These are phyloP conservation scores for Panaeolus cyanescens DNA, from an alignment of 768 basidiomycete genomes.

Conservation along the genomic window DNA sequence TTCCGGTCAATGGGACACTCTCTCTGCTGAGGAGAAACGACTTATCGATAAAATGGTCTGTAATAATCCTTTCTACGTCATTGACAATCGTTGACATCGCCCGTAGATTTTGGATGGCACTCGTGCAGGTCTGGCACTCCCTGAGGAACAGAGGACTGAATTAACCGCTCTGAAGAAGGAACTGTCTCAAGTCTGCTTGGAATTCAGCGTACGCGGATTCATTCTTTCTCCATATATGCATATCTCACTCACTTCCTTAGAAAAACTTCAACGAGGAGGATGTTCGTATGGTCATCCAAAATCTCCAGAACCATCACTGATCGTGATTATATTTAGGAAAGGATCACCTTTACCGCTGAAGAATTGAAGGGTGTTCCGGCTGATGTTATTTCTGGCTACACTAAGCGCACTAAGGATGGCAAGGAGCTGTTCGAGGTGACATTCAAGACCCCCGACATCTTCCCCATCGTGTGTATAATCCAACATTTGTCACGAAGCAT, in stretches of 20 bases:
- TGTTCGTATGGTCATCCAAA: conserved; percentile 33
- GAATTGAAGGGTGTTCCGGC: conserved; percentile 81
- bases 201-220: conserved; percentile 63
- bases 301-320: neutral
- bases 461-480: conserved; percentile 59
- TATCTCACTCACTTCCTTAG: conserved; percentile 31
- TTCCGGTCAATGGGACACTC: conserved; percentile 59
- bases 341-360: conserved; percentile 64
- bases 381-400: conserved; percentile 79
- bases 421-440: conserved; percentile 72
- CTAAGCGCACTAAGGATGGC: conserved; percentile 59
- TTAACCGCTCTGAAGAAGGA: conserved; percentile 72
- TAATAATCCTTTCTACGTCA: conserved; percentile 1
- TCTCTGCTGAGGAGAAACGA: conserved; percentile 69
- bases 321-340: conserved; percentile 40
- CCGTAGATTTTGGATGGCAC: conserved; percentile 70
- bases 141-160: conserved; percentile 59
- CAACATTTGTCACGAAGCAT: neutral
- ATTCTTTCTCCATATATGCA: neutral
- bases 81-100: neutral
- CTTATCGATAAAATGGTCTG: conserved; percentile 78
- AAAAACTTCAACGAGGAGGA: conserved; percentile 93
- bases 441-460: conserved; percentile 82
- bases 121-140: conserved; percentile 75
- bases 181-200: conserved; percentile 72